Evolutionary conservation across 2,329 filamentous ascomycete genomes (phyloP), one percentile per base, ranked within the genome.

Genomic region (Seiridium cupressi): DNA sequence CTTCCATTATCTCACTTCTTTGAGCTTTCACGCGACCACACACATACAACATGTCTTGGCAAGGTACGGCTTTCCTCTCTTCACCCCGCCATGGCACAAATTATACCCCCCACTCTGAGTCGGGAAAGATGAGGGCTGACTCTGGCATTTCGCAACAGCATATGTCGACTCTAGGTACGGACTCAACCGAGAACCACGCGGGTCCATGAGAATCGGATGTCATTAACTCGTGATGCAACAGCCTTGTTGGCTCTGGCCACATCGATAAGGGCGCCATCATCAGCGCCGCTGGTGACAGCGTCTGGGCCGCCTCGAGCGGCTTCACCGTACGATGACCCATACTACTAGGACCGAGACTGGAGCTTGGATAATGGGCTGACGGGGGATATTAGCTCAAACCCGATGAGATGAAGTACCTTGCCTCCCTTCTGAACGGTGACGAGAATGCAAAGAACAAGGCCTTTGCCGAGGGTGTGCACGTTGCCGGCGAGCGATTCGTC

Each of bases 221-320:
- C 18, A 26, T 26, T 44, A 34, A 53, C 59, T 56, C 10, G 18
- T 26, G 31, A 54, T 57, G 58, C 51, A 38, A 68, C 73, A 96
- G 92, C 85, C 87, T 97, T 70, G 85, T 96, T 72, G 89, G 84
- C 79, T 88, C 84, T 70, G 88, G 88, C 72, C 89, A 93, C 74
- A 78, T 96, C 72, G 89, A 95, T 81, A 89, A 92, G 81, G 93
- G 85, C 70, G 90, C 91, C 73, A 93, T 97, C 75, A 87, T 95
- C 82, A 93, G 90, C 77, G 80, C 79, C 65, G 90, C 90, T 68
- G 91, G 92, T 70, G 90, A 91, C 78, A 92, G 89, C 74, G 83
- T 86, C 69, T 96, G 92, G 92, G 92, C 92, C 62, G 74, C 81
- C 47, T 88, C 87, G 35, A 31, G 84, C 58, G 85, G 82, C 67